Evolutionary conservation across 2,329 filamentous ascomycete genomes (phyloP), one percentile per base, ranked within the genome.

Genomic region (Microcyclospora pomicola): DNA sequence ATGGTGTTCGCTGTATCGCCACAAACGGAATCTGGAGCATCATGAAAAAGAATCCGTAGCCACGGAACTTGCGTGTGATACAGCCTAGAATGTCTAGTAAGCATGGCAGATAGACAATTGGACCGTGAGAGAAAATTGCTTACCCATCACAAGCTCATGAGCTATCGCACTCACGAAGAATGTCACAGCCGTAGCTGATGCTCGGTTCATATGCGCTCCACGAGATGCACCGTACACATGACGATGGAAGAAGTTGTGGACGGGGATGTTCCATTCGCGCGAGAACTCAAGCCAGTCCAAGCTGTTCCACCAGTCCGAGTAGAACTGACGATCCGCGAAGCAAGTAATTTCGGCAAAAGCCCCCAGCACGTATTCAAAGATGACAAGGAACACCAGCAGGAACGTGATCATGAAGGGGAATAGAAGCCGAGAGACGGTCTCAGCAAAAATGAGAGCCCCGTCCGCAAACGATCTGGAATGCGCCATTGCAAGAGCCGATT

Each of bases 391-490:
- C 39, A 96, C 87, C 34, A 96, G 76, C 4, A 96, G 68, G 59
- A 96, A 92, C 3, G 80, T 93, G 43, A 96, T 72, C 84, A 95
- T 95, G 61, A 96, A 98, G 2, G 91, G 91, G 62, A 95, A 96
- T 15, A 98, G 72, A 13, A 98, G 75, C 68, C 83, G 78, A 40
- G 82, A 88, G 55, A 94, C 87, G 11, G 82, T 86, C 67, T 96
- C 91, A 19, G 82, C 76, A 15, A 98, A 71, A 47, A 95, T 77
- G 42, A 98, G 73, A 2, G 76, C 68, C 39, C 74, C 75, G 45
- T 96, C 91, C 2, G 71, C 63, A 19, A 67, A 55, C 31, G 68
- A 67, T 14, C 54, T 53, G 7, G 66, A 60, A 14, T 56, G 47
- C 34, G 71, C 63, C 2, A 80, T 60, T 24, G 67, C 65, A 34